Conservation (phyloP, 257 asterid species). For the Euphrasia confusa region DNA sequence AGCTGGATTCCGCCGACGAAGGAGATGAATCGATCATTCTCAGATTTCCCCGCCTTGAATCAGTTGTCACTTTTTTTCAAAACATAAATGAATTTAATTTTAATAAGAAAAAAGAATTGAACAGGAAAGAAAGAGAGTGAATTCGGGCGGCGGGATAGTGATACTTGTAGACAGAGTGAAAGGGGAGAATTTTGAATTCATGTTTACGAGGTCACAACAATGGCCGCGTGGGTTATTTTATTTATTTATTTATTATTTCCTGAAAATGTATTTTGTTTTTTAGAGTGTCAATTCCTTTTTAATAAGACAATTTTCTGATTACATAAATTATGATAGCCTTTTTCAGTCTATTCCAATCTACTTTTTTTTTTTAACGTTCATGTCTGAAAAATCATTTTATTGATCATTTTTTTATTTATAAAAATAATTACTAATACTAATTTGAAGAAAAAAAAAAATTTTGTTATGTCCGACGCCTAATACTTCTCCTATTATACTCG, state of each 20-base stretch:
- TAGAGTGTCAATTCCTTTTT: background rate
- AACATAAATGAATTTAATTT: background rate
- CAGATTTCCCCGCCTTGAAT: conserved; percentile 36
- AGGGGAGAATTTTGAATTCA: conserved; percentile 21
- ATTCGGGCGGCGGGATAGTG: background rate
- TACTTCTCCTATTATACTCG: no score
- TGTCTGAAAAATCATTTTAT: no score
- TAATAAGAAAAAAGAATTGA: background rate
- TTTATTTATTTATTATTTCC: conserved; percentile 15
- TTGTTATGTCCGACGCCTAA: no score
- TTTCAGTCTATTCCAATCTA: no score
- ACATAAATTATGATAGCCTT: background rate
- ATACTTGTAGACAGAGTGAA: conserved; percentile 2
- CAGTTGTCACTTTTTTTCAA: background rate
- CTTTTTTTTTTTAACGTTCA: no score
- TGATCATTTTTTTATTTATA: no score
- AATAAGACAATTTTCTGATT: background rate
- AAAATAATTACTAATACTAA: no score
- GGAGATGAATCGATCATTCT: conserved; percentile 50
- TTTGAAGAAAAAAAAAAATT: no score
- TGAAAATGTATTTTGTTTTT: conserved; percentile 1
- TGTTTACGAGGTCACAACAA: conserved; percentile 26
- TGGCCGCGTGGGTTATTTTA: conserved; percentile 38
- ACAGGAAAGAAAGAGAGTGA: background rate
- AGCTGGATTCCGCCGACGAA: conserved; percentile 60